These are phyloP conservation scores for Arthonia radiata DNA, from an alignment of 495 filamentous ascomycete species.

Conservation along the genomic window DNA sequence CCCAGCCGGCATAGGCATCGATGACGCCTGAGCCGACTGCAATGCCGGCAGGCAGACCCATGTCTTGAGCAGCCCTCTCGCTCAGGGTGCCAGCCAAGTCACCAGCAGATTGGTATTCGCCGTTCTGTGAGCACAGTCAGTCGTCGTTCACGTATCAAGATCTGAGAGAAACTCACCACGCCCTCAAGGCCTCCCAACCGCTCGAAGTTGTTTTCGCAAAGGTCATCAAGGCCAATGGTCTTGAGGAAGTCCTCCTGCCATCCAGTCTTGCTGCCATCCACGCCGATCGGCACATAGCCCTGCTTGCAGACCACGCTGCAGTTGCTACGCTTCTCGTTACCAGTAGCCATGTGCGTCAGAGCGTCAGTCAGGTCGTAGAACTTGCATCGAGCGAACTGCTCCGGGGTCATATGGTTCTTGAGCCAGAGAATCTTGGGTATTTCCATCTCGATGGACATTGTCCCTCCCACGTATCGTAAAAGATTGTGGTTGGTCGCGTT, in stretches of 20 bases:
- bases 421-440: slow-evolving; percentile 94
- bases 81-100: slow-evolving; percentile 68
- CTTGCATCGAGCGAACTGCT: slow-evolving; percentile 73
- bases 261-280: slow-evolving; percentile 91
- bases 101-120: slow-evolving; percentile 67
- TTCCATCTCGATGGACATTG: slow-evolving; percentile 98
- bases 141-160: slow-evolving; percentile 6
- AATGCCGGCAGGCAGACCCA: slow-evolving; percentile 71
- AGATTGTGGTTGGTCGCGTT: slow-evolving; percentile 80
- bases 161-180: slow-evolving; percentile 66
- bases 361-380: slow-evolving; percentile 89
- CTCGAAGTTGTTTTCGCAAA: slow-evolving; percentile 65
- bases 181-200: slow-evolving; percentile 81
- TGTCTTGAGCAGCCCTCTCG: slow-evolving; percentile 54
- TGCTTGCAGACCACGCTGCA: slow-evolving; percentile 93
- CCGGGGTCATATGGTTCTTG: slow-evolving; percentile 91
- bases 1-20: slow-evolving; percentile 95
- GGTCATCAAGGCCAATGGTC: slow-evolving; percentile 57
- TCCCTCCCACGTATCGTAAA: slow-evolving; percentile 86
- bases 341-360: slow-evolving; percentile 90
- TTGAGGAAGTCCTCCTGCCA: slow-evolving; percentile 90
- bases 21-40: slow-evolving; percentile 91
- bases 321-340: slow-evolving; percentile 71
- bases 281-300: slow-evolving; percentile 79
- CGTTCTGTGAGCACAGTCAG: slow-evolving; percentile 35